These are phyloP conservation scores for Mycena belliarum DNA, from an alignment of 768 basidiomycete species.

Conservation along the genomic window DNA sequence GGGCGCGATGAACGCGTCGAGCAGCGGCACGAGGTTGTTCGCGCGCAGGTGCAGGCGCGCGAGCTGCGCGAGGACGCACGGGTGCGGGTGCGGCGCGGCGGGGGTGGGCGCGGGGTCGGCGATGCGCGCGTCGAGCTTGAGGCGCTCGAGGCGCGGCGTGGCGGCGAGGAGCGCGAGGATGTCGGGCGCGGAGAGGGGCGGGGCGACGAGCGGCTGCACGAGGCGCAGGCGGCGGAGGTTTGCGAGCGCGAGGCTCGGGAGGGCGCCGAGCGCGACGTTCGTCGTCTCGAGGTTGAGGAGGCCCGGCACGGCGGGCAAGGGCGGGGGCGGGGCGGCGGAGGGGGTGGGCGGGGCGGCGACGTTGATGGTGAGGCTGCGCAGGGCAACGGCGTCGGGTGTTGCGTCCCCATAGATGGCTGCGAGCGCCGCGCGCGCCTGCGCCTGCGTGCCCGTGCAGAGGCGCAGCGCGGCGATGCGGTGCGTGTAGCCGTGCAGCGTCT, in stretches of 20 bases:
- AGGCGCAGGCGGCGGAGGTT: constrained; percentile 24
- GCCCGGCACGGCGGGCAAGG: constrained; percentile 9
- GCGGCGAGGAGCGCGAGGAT: constrained; percentile 22
- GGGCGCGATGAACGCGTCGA: constrained; percentile 33
- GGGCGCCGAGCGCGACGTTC: constrained; percentile 26
- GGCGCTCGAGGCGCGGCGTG: constrained; percentile 19
- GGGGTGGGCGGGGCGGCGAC: constrained; percentile 3
- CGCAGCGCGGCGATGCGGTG: constrained; percentile 21
- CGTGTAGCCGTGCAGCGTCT: constrained; percentile 10
- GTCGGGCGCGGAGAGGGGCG: constrained; percentile 24
- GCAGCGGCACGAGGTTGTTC: constrained; percentile 35
- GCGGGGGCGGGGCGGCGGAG: constrained; percentile 9
- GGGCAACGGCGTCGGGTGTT: background rate
- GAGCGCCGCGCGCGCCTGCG: constrained; percentile 23
- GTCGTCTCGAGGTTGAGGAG: constrained; percentile 22
- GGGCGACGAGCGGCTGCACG: constrained; percentile 26
- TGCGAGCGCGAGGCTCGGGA: constrained; percentile 20
- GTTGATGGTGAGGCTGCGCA: constrained; percentile 9
- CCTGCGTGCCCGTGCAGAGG: constrained; percentile 23
- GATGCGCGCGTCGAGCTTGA: constrained; percentile 29
- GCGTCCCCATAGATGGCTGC: constrained; percentile 20
- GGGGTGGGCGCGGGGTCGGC: constrained; percentile 3
- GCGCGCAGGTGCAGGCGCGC: constrained; percentile 32
- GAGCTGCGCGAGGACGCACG: constrained; percentile 21
- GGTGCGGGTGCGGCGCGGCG: background rate